Evolutionary conservation across 139 green algal genomes (phyloP), one percentile per base, ranked within the genome.

Genomic region (Coccomyxa sp.): DNA sequence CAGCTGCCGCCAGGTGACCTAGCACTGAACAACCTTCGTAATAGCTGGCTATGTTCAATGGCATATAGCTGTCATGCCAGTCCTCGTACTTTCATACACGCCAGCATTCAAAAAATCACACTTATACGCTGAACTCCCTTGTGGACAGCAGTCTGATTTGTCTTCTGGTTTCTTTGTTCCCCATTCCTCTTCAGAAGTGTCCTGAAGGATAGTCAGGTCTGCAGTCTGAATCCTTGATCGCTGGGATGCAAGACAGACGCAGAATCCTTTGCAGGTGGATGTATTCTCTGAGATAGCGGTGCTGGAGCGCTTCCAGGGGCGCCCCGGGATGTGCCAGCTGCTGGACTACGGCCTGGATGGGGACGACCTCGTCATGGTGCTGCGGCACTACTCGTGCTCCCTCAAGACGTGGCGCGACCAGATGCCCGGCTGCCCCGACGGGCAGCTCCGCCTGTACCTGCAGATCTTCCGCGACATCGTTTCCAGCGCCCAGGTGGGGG

Each of bases 231-330:
- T 39, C 24, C 50, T 64, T 72, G 64, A 10, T 72, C 10, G 22
- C n/a, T 72, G 29, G 64, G 14, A 64, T 85, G 76, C 33, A 72
- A n/a, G n/a, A n/a, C n/a, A n/a, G n/a, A n/a, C n/a, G n/a, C n/a
- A n/a, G n/a, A n/a, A n/a, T n/a, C n/a, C n/a, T n/a, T 7, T 79
- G 31, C 81, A 92, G 74, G 86, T 86, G 18, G 92, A 96, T 74
- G 75, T 93, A 34, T 92, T 89, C 70, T 86, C 73, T 0, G 92
- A 97, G 86, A 82, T 96, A 33, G 34, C 68, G 29, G 90, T 97
- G 29, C 84, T 95, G 76, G 79, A 93, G 70, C 58, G 75, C 0
- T 84, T 94, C 55, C 41, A 36, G 9, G 76, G 55, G 44, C 38
- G 36, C 39, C 74, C 82, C 6, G 37, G 78, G 54, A 82, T 89